Base-by-base conservation (phyloP, 1,139 yeast species). In the Hyphopichia burtonii region DNA sequence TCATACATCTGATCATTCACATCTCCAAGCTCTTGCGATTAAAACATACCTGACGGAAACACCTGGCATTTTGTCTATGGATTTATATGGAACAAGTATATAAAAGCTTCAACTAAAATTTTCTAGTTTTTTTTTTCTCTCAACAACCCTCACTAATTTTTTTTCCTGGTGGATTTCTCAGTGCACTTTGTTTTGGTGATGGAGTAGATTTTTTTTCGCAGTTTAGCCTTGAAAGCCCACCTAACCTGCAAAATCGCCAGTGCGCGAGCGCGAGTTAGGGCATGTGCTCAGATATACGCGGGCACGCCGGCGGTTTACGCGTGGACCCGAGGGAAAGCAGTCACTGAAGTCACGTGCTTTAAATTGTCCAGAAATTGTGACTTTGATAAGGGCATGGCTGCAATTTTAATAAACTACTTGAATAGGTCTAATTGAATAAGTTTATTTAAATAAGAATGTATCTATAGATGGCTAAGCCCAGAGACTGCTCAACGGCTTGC, bases 1-100 rank as follows among this genome's bases (percentile, higher is more conserved):
- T 8, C 16, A n/a, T 33, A 33, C 20, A 19, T 11, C 3, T 18
- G 12, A 22, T 33, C 27, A 4, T 17, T 11, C 3, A 20, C 27
- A 20, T 33, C 25, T 25, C n/a, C 36, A 33, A 20, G 36, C 31
- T 40, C 35, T 38, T 39, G 20, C 5, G 16, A 17, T 31, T 23
- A 10, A 34, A 51, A 86, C 95, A 69, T 85, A 87, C 95, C 94
- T 88, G 74, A 90, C 97, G 80, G 96, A 86, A 81, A 86, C 93
- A 88, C 96, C 96, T 81, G 96, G 86, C 97, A 90, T 90, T 70
- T 59, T 63, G 56, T 51, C 43, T 46, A 40, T 42, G 36, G 49
- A 34, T 40, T 28, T 44, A 28, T 44, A 38, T 41, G 32, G 43
- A 42, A 39, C 45, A 41, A 45, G 42, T 30, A 25, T 30, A 10